A percentile compares a stretch with the other conserved stretches of the same genome.
Conservation (phyloP, 352 stramenopile species). For the Pilasporangium apinafurcum region DNA sequence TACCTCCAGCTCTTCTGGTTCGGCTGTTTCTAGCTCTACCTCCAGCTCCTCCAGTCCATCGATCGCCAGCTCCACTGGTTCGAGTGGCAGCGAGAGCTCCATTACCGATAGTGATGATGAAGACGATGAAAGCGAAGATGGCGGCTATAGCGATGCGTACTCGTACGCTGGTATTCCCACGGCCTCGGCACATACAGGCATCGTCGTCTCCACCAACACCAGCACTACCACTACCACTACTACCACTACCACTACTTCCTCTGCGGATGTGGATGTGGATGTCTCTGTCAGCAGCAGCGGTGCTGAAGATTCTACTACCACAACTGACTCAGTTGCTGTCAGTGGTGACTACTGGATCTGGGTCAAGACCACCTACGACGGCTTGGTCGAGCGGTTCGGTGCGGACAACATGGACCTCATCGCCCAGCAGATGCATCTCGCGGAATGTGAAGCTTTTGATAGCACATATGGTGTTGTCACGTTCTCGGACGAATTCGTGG, state of each 20-base stretch:
- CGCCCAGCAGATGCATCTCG: conserved; percentile 48
- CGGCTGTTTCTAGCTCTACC: no score
- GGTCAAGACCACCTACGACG: conserved; percentile 50
- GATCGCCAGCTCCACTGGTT: no score
- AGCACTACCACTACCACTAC: background rate
- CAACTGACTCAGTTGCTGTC: conserved; percentile 24
- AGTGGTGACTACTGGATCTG: conserved; percentile 59
- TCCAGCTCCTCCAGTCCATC: no score
- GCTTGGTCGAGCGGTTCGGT: conserved; percentile 45
- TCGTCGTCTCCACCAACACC: background rate
- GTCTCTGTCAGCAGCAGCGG: background rate
- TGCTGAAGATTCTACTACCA: no score
- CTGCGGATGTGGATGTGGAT: no score
- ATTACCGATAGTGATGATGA: no score
- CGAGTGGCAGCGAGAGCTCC: no score
- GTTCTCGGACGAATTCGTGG: conserved; percentile 41
- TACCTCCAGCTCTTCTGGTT: no score
- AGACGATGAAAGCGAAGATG: no score
- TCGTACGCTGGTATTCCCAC: background rate
- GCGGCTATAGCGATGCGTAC: no score
- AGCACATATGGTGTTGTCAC: conserved; percentile 39
- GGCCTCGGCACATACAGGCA: background rate
- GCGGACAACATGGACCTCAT: conserved; percentile 56
- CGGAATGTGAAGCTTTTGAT: conserved; percentile 57
- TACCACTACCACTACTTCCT: background rate